Evolutionary conservation across 441 rosid species (phyloP).

Genomic region (Codiaeum variegatum): DNA sequence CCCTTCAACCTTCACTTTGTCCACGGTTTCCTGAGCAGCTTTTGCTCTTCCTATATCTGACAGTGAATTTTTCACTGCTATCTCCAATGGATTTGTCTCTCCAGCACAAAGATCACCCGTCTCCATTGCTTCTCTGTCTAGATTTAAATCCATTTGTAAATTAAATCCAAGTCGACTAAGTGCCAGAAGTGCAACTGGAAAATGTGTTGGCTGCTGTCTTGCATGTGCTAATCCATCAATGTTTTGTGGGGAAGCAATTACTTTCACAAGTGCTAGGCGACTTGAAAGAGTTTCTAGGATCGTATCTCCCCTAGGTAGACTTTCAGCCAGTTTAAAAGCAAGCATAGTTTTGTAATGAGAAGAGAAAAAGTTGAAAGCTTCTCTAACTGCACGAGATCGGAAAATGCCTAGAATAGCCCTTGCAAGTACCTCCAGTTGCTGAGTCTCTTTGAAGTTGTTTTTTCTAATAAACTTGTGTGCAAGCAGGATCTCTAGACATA

Average conservation of each 20-base stretch:
- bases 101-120: constrained; percentile 74
- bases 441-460: constrained; percentile 56
- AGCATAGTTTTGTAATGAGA: constrained; percentile 77
- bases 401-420: constrained; percentile 70
- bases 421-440: constrained; percentile 62
- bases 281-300: constrained; percentile 63
- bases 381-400: constrained; percentile 70
- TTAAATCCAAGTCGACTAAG: constrained; percentile 61
- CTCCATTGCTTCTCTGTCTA: constrained; percentile 37
- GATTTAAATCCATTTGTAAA: constrained; percentile 38
- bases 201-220: constrained; percentile 44
- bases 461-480: constrained; percentile 66
- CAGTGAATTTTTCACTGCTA: constrained; percentile 67
- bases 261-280: constrained; percentile 50
- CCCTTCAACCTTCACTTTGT: constrained; percentile 93
- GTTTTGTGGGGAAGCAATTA: constrained; percentile 30
- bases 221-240: constrained; percentile 33
- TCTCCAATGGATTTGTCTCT: constrained; percentile 72
- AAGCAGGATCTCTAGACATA: constrained; percentile 70
- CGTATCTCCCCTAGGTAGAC: constrained; percentile 82
- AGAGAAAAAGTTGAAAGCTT: constrained; percentile 68
- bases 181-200: constrained; percentile 57
- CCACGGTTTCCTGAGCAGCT: constrained; percentile 91
- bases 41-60: constrained; percentile 63
- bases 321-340: constrained; percentile 82